A percentile compares a stretch with the other conserved stretches of the same genome.
Evolutionary conservation across 805 yeast species (phyloP).

Genomic region (Ogataea salicorniae): DNA sequence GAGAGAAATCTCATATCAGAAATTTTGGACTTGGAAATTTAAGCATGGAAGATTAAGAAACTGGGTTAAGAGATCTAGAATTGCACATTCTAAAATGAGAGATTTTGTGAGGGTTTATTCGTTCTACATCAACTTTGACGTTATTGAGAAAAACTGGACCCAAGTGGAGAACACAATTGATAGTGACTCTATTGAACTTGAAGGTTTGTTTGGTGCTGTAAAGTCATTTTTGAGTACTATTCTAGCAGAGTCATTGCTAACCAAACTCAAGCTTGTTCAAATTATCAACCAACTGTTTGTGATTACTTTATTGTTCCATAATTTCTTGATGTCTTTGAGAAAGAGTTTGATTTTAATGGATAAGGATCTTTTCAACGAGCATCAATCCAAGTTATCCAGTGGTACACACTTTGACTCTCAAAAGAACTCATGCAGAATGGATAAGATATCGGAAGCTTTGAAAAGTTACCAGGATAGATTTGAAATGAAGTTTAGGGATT

Average conservation of each 20-base stretch:
- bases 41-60: slow-evolving; percentile 38
- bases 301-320: slow-evolving; percentile 43
- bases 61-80: slow-evolving; percentile 51
- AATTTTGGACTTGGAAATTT: slow-evolving; percentile 60
- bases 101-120: slow-evolving; percentile 51
- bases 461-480: slow-evolving; percentile 41
- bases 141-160: slow-evolving; percentile 52
- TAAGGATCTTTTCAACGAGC: slow-evolving; percentile 38
- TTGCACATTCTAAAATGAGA: slow-evolving; percentile 53
- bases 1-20: slow-evolving; percentile 59
- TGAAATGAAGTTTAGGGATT: slow-evolving; percentile 38
- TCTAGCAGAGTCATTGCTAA: slow-evolving; percentile 61
- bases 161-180: slow-evolving; percentile 31
- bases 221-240: slow-evolving; percentile 58
- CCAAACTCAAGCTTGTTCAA: slow-evolving; percentile 49
- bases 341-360: slow-evolving; percentile 49
- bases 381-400: slow-evolving; percentile 30
- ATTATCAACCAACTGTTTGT: slow-evolving; percentile 41
- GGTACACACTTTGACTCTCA: slow-evolving; percentile 35
- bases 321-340: slow-evolving; percentile 47
- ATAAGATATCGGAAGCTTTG: slow-evolving; percentile 37
- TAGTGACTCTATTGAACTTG: slow-evolving; percentile 28
- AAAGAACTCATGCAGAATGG: slow-evolving; percentile 36
- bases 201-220: slow-evolving; percentile 39
- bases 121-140: slow-evolving; percentile 51